Evolutionary conservation across 2,329 filamentous ascomycete species (phyloP).

Genomic region (Lasiodiplodia sp.): DNA sequence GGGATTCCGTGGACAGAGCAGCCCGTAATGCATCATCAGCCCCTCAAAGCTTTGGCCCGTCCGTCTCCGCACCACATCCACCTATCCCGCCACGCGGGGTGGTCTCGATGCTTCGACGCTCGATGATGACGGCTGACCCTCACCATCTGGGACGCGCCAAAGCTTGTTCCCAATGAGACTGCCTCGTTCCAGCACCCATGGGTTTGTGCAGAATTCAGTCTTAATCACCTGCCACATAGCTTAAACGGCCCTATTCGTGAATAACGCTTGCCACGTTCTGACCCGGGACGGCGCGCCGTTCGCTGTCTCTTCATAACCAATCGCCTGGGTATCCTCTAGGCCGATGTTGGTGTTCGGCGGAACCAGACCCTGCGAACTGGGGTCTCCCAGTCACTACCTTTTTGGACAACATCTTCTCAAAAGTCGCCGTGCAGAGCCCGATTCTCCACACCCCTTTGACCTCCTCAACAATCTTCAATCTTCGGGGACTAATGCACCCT

Average conservation of each 20-base stretch:
- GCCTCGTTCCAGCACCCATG: constrained; percentile 1
- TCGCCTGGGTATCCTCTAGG: not conserved
- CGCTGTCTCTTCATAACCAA: not conserved
- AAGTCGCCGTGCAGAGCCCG: constrained; percentile 7
- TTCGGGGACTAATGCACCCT: not conserved
- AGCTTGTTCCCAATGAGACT: not conserved
- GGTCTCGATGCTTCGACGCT: constrained; percentile 22
- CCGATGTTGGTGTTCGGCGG: not conserved
- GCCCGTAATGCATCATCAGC: constrained; percentile 4
- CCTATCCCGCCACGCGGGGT: constrained; percentile 17
- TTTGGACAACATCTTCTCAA: not conserved
- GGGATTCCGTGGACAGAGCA: not conserved
- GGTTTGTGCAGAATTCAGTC: not conserved
- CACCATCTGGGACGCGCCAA: constrained; percentile 7
- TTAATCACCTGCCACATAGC: not conserved
- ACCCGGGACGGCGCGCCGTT: not conserved
- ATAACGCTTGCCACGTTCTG: not conserved
- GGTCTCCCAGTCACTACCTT: not conserved
- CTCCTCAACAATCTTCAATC: not conserved
- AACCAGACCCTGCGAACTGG: not conserved
- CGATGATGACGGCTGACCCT: constrained; percentile 15
- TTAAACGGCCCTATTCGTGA: not conserved
- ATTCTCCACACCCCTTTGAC: not conserved
- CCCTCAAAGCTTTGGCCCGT: constrained; percentile 1
- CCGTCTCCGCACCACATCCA: constrained; percentile 9